Evolutionary conservation across 2,329 filamentous ascomycete species (phyloP), one percentile per base, ranked within the genome.

Genomic region (Epichloe gansuensis): DNA sequence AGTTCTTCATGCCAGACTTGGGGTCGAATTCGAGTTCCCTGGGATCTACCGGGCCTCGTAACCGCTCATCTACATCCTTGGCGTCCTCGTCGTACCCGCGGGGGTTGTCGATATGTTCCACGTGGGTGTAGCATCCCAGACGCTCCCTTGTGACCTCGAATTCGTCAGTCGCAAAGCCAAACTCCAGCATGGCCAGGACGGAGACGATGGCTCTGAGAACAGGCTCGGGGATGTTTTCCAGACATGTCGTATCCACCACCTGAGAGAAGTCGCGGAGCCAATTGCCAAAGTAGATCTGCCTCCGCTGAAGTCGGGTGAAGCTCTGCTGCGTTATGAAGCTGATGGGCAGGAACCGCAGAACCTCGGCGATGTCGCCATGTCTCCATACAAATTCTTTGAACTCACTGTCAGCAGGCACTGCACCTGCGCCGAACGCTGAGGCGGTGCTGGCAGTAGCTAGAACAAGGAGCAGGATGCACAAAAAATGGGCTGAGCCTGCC

Each of bases 1-100:
- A 96, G 65, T 95, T 95, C 70, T 95, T 95, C 89, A 96, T 94
- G 34, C 89, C 89, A 0, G 86, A 89, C 7, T 77, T 69, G 11
- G 71, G 71, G 59, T 89, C 85, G 54, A 89, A 76, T 53, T 84
- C 78, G 34, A 87, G 75, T 61, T 89, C 85, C 8, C 41, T 23
- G 3, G 75, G 75, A 57, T 79, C 71, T 7, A 54, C 52, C 4
- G 52, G 52, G 11, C 52, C 52, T 23, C 52, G 49, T 9, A 54
- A 34, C 21, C 52, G 49, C 41, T 74, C 69, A 63, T 95, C 90
- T 61, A 78, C 87, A 67, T 95, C 87, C 57, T 79, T 67, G 57
- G 87, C 86, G 61, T 95, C 58, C 3, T 54, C 85, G 47, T 85
- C 85, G 63, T 93, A 91, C 53, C 83, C 84, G 59, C 84, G 82